Evolutionary conservation across 23 red algal genomes (phyloP), one percentile per base, ranked within the genome.

Genomic region (Gracilaria caudata): DNA sequence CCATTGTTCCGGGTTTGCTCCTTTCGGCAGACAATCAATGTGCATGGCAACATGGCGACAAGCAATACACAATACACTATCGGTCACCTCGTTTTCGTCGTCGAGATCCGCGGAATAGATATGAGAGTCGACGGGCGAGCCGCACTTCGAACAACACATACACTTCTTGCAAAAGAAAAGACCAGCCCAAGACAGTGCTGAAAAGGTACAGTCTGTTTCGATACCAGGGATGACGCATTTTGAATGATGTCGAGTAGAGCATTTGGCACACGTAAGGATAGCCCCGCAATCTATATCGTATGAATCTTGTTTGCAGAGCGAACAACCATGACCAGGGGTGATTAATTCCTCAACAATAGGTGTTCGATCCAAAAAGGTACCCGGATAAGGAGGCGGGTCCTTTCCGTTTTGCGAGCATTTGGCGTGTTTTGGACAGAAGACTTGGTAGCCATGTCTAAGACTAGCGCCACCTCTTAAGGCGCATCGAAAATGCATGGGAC

Each of bases 401-500:
- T 77, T 57, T 32, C 51, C 40, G 19, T 46, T 23, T n/a, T 51
- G 34, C 0, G 70, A 66, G 45, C 28, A 49, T 8, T 78, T 78
- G 38, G 53, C 43, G 70, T 89, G 86, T 19, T 79, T 79, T 26
- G 86, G 71, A 46, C 86, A 89, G 10, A 89, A 89, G 28, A 72
- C 72, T 34, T 68, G 77, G 59, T 72, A 89, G 7, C 56, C 73
- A 13, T 79, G 47, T 40, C 38, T 24, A 17, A 89, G 74, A 29
- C 58, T 51, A 13, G 79, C 89, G 9, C 89, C 89, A 16, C 34
- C 51, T 21, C 58, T 36, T 60, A 92, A 19, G 16, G 89, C 89
- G 51, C 89, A 92, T 30, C 89, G 78, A 55, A 92, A 92, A 59
- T 92, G 89, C 78, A 92, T 76, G 39, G 70, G 70, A 38, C 80